Evolutionary conservation across 768 basidiomycete genomes (phyloP).

Genomic region (Tricholoma matsutake): DNA sequence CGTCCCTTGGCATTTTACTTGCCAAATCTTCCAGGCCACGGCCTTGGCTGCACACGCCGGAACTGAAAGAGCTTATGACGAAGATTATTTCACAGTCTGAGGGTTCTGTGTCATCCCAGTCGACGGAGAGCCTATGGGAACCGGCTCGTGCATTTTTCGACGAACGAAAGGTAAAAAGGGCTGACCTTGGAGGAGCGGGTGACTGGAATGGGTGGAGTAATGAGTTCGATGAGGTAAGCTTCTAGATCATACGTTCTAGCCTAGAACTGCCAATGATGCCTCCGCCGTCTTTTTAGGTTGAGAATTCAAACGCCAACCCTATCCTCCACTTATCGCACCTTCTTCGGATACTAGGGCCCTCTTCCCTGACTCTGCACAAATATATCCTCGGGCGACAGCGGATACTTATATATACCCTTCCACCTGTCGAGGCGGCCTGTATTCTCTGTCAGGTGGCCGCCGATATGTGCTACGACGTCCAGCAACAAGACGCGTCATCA

Average conservation of each 20-base stretch:
- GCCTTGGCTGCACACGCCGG: constrained; percentile 72
- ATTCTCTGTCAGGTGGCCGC: constrained; percentile 70
- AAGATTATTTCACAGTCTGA: constrained; percentile 52
- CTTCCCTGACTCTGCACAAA: constrained; percentile 75
- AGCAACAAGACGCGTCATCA: constrained; percentile 23
- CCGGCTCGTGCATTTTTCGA: constrained; percentile 64
- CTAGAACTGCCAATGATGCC: neutral
- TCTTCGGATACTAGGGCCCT: constrained; percentile 74
- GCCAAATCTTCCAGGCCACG: constrained; percentile 61
- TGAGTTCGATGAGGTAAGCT: constrained; percentile 55
- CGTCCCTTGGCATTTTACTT: constrained; percentile 73
- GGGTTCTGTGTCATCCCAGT: constrained; percentile 38
- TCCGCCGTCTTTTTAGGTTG: constrained; percentile 15
- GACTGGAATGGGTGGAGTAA: constrained; percentile 69
- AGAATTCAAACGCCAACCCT: constrained; percentile 40
- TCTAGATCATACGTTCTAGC: constrained; percentile 1
- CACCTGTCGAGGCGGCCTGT: constrained; percentile 78
- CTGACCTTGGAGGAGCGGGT: constrained; percentile 53
- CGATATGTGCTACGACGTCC: constrained; percentile 45
- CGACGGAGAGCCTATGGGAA: constrained; percentile 58
- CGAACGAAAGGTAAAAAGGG: constrained; percentile 47
- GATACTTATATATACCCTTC: constrained; percentile 76
- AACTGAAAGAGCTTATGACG: constrained; percentile 58
- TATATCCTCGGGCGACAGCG: constrained; percentile 71
- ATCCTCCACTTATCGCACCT: constrained; percentile 73